Conservation (phyloP, 768 basidiomycete genomes). For the Collybia sordida region DNA sequence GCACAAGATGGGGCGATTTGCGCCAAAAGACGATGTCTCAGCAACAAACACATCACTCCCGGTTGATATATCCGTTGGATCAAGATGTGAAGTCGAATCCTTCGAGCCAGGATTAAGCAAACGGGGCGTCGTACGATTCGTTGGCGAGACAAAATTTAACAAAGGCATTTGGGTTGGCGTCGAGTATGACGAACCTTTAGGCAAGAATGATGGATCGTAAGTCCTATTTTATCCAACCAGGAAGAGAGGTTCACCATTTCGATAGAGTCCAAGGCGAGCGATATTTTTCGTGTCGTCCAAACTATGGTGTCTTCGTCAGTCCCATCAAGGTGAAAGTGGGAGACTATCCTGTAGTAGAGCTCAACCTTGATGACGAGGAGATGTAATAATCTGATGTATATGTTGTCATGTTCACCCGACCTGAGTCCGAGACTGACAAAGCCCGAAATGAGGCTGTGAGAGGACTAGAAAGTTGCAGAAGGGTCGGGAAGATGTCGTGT, state of each 20-base stretch:
- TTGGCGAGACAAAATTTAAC: constrained; percentile 78
- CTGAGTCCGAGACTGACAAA: constrained; percentile 3
- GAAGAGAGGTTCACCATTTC: background rate
- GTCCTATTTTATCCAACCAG: constrained; percentile 29
- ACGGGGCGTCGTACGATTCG: constrained; percentile 83
- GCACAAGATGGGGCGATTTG: constrained; percentile 88
- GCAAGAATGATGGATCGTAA: constrained; percentile 94
- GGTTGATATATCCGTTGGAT: constrained; percentile 60
- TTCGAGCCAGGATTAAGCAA: constrained; percentile 67
- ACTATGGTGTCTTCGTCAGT: constrained; percentile 84
- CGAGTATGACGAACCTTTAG: constrained; percentile 93
- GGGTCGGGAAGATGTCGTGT: constrained; percentile 21
- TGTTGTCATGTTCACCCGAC: constrained; percentile 2
- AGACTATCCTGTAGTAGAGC: constrained; percentile 83
- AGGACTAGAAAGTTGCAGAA: constrained; percentile 32
- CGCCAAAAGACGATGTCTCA: constrained; percentile 42
- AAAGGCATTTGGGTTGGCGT: constrained; percentile 85
- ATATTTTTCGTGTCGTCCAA: constrained; percentile 81
- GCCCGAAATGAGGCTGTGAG: constrained; percentile 6
- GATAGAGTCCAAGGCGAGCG: constrained; percentile 75
- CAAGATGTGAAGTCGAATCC: constrained; percentile 83
- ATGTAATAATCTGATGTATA: constrained; percentile 42
- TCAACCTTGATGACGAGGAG: constrained; percentile 76
- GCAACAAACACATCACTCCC: constrained; percentile 19
- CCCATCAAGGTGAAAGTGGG: constrained; percentile 81